phyloP scores from a whole-genome alignment of 192 early-diverging fungal genomes.

The Entophlyctis helioformis region DNA sequence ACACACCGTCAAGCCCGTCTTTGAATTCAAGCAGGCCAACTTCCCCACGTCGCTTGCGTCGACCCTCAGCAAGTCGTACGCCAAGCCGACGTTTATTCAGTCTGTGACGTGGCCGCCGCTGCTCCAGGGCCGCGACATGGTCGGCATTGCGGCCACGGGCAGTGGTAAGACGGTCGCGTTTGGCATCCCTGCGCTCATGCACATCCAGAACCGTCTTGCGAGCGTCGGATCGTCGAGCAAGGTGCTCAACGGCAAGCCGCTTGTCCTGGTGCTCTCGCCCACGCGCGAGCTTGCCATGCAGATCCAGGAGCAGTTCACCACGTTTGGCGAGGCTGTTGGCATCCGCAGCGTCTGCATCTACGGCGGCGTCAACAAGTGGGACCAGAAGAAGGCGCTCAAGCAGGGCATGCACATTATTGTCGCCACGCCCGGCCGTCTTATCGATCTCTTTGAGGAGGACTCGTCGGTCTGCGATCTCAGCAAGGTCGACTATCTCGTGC shows the following conservation, averaged over 20 bases:
- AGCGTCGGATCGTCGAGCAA: constrained; percentile 2
- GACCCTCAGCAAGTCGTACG: constrained; percentile 51
- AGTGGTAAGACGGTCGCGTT: constrained; percentile 27
- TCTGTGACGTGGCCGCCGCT: constrained; percentile 85
- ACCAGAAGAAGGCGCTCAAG: constrained; percentile 21
- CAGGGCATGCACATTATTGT: constrained; percentile 66
- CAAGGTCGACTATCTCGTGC: constrained; percentile 74
- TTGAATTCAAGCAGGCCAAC: constrained; percentile 63
- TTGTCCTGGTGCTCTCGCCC: constrained; percentile 48
- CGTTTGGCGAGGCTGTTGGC: constrained; percentile 51
- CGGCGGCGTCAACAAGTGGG: constrained; percentile 67
- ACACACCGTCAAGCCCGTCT: constrained; percentile 36
- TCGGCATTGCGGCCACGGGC: constrained; percentile 67
- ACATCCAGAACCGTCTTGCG: constrained; percentile 34
- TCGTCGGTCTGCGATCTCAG: constrained; percentile 49
- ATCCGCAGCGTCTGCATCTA: constrained; percentile 71
- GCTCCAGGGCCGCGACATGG: constrained; percentile 66
- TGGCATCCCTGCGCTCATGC: constrained; percentile 76
- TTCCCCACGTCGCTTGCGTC: constrained; percentile 57
- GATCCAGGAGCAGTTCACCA: constrained; percentile 41
- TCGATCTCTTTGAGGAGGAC: constrained; percentile 72
- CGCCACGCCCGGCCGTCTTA: constrained; percentile 90
- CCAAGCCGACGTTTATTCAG: constrained; percentile 88
- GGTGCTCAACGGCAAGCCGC: constrained; percentile 4
- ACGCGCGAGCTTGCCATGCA: constrained; percentile 49